phyloP scores from a whole-genome alignment of 805 yeast genomes.

The Lipomyces chichibuensis region DNA sequence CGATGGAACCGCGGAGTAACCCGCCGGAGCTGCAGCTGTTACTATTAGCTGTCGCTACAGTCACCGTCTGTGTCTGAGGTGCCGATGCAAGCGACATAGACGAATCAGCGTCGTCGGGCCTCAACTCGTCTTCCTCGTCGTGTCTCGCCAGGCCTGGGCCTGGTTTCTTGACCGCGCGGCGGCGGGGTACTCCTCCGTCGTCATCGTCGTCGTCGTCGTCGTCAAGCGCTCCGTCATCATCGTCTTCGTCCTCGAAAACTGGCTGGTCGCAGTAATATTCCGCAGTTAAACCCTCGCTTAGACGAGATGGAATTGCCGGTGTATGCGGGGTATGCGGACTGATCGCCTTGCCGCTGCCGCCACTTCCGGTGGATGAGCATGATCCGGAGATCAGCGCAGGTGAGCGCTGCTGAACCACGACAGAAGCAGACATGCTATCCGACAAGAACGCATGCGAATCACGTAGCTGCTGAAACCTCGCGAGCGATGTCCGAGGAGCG shows the following conservation, averaged over 20 bases:
- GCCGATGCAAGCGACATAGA: neutral
- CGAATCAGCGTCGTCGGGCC: neutral
- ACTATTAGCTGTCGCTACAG: neutral
- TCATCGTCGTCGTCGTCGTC: constrained; percentile 13
- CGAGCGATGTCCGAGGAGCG: constrained; percentile 35
- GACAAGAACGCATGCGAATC: constrained; percentile 43
- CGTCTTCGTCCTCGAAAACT: constrained; percentile 32
- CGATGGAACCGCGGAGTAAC: constrained; percentile 1
- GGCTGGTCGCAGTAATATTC: constrained; percentile 33
- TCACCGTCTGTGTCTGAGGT: neutral
- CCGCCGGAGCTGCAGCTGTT: constrained; percentile 1
- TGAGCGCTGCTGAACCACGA: constrained; percentile 23
- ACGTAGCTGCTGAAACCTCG: constrained; percentile 44
- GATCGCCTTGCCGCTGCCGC: constrained; percentile 21
- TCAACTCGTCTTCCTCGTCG: neutral
- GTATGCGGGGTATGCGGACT: constrained; percentile 38
- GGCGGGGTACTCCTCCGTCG: neutral
- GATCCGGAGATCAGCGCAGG: constrained; percentile 21
- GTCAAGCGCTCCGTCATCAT: constrained; percentile 17
- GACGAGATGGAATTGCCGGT: constrained; percentile 46
- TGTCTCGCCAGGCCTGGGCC: constrained; percentile 16
- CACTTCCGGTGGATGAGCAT: constrained; percentile 19
- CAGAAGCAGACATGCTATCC: constrained; percentile 44
- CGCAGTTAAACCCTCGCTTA: constrained; percentile 42
- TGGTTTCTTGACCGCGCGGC: constrained; percentile 5